phyloP scores from a whole-genome alignment of 2,329 filamentous ascomycete genomes.

The Helotiales sp. region DNA sequence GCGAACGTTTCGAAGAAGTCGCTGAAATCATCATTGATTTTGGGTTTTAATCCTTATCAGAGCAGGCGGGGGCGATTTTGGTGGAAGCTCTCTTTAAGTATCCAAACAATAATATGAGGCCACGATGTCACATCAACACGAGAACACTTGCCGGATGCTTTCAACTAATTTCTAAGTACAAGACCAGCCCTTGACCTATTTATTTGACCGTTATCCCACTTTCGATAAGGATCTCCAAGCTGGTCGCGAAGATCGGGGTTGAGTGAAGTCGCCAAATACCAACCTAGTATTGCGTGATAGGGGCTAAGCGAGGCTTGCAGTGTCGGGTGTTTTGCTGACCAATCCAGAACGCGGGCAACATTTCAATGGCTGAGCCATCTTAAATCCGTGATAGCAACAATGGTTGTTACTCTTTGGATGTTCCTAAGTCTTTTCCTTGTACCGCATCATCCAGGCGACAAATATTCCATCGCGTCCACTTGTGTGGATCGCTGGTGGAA shows the following conservation, averaged over 20 bases:
- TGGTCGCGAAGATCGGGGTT: constrained; percentile 4
- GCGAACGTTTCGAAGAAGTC: constrained; percentile 2
- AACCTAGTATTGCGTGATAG: constrained; percentile 13
- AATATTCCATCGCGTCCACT: not conserved
- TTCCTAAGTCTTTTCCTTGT: not conserved
- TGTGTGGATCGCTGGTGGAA: not conserved
- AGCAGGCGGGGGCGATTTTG: not conserved
- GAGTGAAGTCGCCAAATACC: constrained; percentile 6
- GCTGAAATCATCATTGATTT: not conserved
- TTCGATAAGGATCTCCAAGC: constrained; percentile 1
- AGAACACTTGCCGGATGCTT: not conserved
- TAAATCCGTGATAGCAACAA: not conserved
- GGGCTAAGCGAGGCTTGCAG: constrained; percentile 8
- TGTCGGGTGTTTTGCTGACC: not conserved
- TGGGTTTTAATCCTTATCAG: not conserved
- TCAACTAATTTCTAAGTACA: not conserved
- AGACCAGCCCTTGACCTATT: not conserved
- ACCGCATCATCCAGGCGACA: not conserved
- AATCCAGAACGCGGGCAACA: not conserved
- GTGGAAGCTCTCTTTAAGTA: not conserved
- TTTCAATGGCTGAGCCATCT: not conserved
- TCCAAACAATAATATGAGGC: not conserved
- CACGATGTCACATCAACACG: not conserved
- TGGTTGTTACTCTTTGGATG: not conserved
- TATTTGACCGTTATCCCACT: constrained; percentile 12